Base-by-base conservation (phyloP, 306 rosid genomes). In the Vachellia pachyceras region DNA sequence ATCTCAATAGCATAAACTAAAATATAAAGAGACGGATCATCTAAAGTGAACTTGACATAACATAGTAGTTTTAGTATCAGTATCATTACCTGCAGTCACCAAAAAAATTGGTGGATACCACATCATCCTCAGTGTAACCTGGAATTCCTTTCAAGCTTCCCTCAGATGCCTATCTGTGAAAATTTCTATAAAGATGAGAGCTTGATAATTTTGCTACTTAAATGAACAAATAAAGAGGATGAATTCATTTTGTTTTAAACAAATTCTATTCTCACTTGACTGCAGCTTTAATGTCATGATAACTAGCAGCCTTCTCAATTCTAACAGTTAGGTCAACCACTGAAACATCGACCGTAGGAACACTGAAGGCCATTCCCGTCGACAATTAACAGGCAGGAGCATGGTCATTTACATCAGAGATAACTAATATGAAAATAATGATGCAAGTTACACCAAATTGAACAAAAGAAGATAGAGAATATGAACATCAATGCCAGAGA, bases 281-380 rank as follows among this genome's bases (percentile, higher is more conserved):
- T 6, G 88, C 92, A 17, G 89, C 83, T 77, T 90, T 90, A 25
- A 90, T 90, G 7, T 84, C 83, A 10, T 83, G 88, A 33, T 90
- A 90, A 66, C 80, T 73, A 10, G 94, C 94, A 18, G 13, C 10
- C 87, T 89, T 90, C 83, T 80, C 87, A 42, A 89, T 84, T 60
- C 91, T 89, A 54, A 85, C 91, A 37, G 94, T 87, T 37, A 89
- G 92, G 86, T 90, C 94, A 57, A 88, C 94, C 74, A 88, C 94
- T 25, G 92, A 88, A 79, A 90, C 94, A 72, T 90, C 90, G 18
- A 90, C 88, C 0, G 94, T 90, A 45, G 92, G 92, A 25, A 90
- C 92, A 52, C 94, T 91, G 87, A 90, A 88, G 15, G 92, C 22
- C 94, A 90, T 88, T 71, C 94, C 91, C 0, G 94, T 90, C 88